Percentiles rank a stretch among this genome's conserved stretches.
Evolutionary conservation across 148 eudicot genomes (phyloP).

Genomic region (Chenopodium formosanum): DNA sequence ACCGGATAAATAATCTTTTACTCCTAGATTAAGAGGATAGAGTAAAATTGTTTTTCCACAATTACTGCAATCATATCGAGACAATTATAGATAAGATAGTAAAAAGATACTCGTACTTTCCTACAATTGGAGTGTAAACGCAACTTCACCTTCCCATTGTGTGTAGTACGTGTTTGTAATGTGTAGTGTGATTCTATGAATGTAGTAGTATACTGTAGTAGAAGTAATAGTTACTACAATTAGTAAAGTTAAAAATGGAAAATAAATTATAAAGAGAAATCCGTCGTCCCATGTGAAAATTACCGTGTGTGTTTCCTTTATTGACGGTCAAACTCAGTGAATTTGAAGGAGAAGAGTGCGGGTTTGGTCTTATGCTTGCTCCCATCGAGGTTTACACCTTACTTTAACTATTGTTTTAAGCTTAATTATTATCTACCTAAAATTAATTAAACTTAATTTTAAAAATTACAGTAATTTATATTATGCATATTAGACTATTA

Average conservation of each 20-base stretch:
- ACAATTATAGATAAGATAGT: no score
- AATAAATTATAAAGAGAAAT: not conserved
- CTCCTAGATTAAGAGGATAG: no score
- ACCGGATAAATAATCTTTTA: no score
- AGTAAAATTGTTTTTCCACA: no score
- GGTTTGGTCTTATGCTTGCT: slow-evolving; percentile 14
- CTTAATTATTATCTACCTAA: not conserved
- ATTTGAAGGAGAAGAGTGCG: slow-evolving; percentile 7
- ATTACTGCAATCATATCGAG: no score
- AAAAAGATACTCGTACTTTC: not conserved
- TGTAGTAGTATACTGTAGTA: not conserved
- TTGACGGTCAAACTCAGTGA: slow-evolving; percentile 57
- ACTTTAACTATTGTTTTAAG: not conserved
- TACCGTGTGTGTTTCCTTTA: slow-evolving; percentile 48
- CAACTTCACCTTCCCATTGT: not conserved
- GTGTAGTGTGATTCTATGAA: no score
- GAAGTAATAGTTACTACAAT: not conserved
- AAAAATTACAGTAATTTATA: no score
- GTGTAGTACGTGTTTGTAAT: not conserved
- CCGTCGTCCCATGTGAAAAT: slow-evolving; percentile 35
- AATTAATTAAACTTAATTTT: no score
- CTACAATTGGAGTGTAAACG: not conserved
- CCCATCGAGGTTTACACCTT: slow-evolving; percentile 15
- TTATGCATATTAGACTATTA: no score
- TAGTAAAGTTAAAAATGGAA: not conserved